A percentile compares a stretch with the other conserved stretches of the same genome.
phyloP scores from a whole-genome alignment of 2,329 filamentous ascomycete genomes.

The Cryphonectria parasitica region DNA sequence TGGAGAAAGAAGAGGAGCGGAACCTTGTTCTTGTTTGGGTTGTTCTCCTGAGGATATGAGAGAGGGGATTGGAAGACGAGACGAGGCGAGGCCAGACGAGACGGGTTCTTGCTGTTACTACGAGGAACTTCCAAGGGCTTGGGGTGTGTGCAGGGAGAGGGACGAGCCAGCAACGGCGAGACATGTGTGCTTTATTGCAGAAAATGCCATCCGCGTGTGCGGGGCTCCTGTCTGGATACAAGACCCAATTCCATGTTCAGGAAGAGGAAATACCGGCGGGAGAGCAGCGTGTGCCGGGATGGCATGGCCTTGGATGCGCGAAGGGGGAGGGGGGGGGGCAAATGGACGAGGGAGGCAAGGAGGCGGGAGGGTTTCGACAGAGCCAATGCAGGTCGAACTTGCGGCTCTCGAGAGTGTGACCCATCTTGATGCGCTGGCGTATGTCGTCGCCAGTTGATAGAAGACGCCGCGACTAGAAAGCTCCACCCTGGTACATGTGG shows the following conservation, averaged over 20 bases:
- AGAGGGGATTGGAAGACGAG: constrained; percentile 45
- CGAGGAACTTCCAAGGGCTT: constrained; percentile 49
- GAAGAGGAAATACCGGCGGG: constrained; percentile 40
- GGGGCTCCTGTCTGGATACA: constrained; percentile 42
- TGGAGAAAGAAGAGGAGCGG: not conserved
- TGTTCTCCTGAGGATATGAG: constrained; percentile 28
- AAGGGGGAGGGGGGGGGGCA: not conserved
- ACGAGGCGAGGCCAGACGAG: constrained; percentile 37
- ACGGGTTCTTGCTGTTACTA: constrained; percentile 37
- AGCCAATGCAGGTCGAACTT: constrained; percentile 61
- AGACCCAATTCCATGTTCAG: constrained; percentile 33
- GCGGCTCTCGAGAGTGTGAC: constrained; percentile 71
- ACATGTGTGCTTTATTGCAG: constrained; percentile 70
- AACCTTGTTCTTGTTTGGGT: constrained; percentile 1
- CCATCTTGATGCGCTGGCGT: constrained; percentile 91
- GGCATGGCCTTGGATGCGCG: constrained; percentile 36
- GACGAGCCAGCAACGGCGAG: constrained; percentile 59
- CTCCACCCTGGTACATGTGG: constrained; percentile 62
- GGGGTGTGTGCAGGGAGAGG: constrained; percentile 48
- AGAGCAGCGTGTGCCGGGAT: constrained; percentile 41
- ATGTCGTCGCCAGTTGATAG: constrained; percentile 79
- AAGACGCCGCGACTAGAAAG: constrained; percentile 64
- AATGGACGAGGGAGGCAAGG: constrained; percentile 19
- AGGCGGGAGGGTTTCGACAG: constrained; percentile 51
- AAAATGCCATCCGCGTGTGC: constrained; percentile 52